Evolutionary conservation across 805 yeast species (phyloP).

Genomic region (Zygosaccharomyces gambellarensis): DNA sequence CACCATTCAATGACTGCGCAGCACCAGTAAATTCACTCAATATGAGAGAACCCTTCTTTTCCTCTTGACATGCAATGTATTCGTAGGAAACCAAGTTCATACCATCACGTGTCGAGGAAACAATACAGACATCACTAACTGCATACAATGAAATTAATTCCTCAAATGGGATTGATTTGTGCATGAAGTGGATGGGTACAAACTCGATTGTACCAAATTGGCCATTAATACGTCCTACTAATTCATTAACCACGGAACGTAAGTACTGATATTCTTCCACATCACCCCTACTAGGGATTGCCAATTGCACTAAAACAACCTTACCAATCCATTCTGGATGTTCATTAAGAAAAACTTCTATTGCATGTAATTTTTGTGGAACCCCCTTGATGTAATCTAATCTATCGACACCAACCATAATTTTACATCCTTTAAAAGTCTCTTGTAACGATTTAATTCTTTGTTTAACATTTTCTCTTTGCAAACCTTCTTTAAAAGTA

Average conservation of each 20-base stretch:
- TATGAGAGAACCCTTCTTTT: constrained; percentile 79
- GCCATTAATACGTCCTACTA: constrained; percentile 96
- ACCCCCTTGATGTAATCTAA: constrained; percentile 97
- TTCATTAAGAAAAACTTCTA: constrained; percentile 83
- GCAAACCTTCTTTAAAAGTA: constrained; percentile 75
- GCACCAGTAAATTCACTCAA: constrained; percentile 97
- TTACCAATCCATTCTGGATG: constrained; percentile 99
- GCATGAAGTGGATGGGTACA: constrained; percentile 96
- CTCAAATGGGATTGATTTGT: constrained; percentile 82
- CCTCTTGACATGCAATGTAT: constrained; percentile 91
- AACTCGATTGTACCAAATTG: constrained; percentile 94
- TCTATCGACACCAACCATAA: constrained; percentile 95
- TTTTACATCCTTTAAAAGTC: constrained; percentile 69
- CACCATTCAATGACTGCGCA: constrained; percentile 96
- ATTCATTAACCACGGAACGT: constrained; percentile 90
- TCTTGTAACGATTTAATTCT: constrained; percentile 61
- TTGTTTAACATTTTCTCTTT: constrained; percentile 53
- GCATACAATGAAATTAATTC: constrained; percentile 87
- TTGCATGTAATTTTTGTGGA: constrained; percentile 94
- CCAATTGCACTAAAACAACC: constrained; percentile 91
- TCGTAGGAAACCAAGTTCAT: constrained; percentile 97
- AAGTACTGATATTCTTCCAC: constrained; percentile 95
- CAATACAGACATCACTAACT: constrained; percentile 84
- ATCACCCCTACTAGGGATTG: constrained; percentile 96
- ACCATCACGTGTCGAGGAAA: constrained; percentile 94